Evolutionary conservation across 2,329 filamentous ascomycete species (phyloP).

Genomic region (Aspergillus ustus): DNA sequence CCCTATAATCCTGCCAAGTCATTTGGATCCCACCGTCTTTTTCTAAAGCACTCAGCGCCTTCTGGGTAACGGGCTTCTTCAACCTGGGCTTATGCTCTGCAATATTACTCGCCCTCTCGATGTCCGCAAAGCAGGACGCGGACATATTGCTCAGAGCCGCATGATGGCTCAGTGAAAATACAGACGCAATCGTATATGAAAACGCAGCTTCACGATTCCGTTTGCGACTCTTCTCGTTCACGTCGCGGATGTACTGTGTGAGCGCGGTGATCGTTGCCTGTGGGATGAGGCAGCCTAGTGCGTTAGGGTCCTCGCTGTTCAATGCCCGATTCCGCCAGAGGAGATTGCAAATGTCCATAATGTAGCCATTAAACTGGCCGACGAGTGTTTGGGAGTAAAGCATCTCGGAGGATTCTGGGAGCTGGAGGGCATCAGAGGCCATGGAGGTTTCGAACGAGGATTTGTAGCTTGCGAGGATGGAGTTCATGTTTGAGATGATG

Average conservation of each 20-base stretch:
- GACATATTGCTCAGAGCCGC: conserved; percentile 51
- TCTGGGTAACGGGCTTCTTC: conserved; percentile 67
- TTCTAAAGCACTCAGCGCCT: conserved; percentile 65
- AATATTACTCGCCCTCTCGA: conserved; percentile 51
- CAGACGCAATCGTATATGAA: conserved; percentile 40
- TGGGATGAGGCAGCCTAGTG: conserved; percentile 58
- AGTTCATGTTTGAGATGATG: conserved; percentile 70
- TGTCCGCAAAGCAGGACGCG: conserved; percentile 51
- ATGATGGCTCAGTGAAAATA: conserved; percentile 56
- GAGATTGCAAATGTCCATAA: conserved; percentile 87
- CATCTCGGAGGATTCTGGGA: conserved; percentile 36
- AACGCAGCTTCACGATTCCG: conserved; percentile 38
- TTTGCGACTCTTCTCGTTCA: conserved; percentile 41
- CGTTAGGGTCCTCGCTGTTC: conserved; percentile 65
- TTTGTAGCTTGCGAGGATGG: conserved; percentile 74
- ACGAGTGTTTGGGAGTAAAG: conserved; percentile 65
- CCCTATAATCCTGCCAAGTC: conserved; percentile 74
- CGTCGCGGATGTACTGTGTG: conserved; percentile 45
- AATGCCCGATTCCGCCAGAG: conserved; percentile 79
- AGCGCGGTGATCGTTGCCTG: conserved; percentile 50
- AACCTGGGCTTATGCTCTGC: conserved; percentile 31
- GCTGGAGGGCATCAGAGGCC: conserved; percentile 41
- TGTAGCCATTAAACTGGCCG: conserved; percentile 76
- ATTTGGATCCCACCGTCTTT: conserved; percentile 68
- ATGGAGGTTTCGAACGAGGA: conserved; percentile 70